Percentiles rank a stretch among this genome's conserved stretches.
Conservation (phyloP, 495 filamentous ascomycete species). For the Amphirosellinia nigrospora region DNA sequence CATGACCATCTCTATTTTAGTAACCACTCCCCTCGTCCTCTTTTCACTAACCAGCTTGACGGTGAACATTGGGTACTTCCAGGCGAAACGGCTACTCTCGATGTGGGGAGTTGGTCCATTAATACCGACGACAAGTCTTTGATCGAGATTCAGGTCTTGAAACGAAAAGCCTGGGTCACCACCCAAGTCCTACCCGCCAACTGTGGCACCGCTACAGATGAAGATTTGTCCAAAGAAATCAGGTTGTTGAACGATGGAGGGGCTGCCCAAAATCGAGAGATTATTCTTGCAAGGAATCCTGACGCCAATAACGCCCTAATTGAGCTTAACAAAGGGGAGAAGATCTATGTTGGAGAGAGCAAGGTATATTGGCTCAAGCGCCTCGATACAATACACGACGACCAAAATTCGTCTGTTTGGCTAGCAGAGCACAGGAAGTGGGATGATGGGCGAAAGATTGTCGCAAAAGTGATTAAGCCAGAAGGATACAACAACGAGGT, state of each 20-base stretch:
- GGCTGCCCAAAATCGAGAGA: no score
- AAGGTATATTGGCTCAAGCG: constrained; percentile 5
- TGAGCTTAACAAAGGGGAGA: background rate
- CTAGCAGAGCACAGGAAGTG: background rate
- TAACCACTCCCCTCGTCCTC: background rate
- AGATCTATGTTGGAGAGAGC: background rate
- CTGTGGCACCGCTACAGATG: background rate
- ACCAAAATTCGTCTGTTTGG: background rate
- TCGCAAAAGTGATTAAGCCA: background rate
- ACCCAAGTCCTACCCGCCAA: background rate
- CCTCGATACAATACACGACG: background rate
- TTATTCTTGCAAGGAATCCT: background rate
- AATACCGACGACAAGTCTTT: background rate
- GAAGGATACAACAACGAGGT: background rate
- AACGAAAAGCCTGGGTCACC: background rate
- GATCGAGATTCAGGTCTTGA: background rate
- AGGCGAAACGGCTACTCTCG: background rate
- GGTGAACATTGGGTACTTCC: background rate
- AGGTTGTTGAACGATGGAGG: background rate
- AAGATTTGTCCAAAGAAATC: background rate
- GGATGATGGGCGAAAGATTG: background rate
- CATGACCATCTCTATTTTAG: background rate
- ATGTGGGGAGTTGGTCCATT: background rate
- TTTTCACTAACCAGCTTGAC: background rate
- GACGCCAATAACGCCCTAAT: background rate